Evolutionary conservation across 176 grass and related monocot species (phyloP).

Genomic region (Carex pumila): DNA sequence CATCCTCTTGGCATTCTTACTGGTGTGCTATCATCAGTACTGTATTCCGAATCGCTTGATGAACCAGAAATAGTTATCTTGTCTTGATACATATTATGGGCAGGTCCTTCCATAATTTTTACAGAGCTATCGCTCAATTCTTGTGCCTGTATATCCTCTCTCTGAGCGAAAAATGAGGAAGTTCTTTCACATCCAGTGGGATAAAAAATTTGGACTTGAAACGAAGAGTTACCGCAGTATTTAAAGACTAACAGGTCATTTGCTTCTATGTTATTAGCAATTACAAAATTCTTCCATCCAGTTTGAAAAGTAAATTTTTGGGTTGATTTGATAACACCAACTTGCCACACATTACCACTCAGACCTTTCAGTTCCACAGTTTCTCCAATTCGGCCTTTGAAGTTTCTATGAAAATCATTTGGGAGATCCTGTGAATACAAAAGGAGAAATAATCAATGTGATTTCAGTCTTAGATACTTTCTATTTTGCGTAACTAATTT

Average conservation of each 20-base stretch:
- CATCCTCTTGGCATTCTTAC: not conserved
- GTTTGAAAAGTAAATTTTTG: slow-evolving; percentile 13
- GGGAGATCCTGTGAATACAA: slow-evolving; percentile 27
- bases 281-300: slow-evolving; percentile 49
- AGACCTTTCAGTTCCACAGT: slow-evolving; percentile 24
- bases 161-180: not conserved
- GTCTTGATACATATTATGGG: not conserved
- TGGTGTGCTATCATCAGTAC: not conserved
- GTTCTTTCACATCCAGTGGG: slow-evolving; percentile 35
- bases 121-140: not conserved
- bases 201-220: slow-evolving; percentile 38
- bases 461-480: no score
- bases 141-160: not conserved
- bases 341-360: slow-evolving; percentile 28
- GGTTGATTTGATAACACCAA: not conserved
- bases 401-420: slow-evolving; percentile 25
- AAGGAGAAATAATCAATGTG: not conserved
- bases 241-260: slow-evolving; percentile 48
- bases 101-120: not conserved
- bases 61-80: not conserved
- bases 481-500: not conserved
- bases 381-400: slow-evolving; percentile 18
- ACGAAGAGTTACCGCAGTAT: slow-evolving; percentile 18
- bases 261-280: slow-evolving; percentile 28
- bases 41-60: not conserved